Base-by-base conservation (phyloP, 805 yeast genomes). In the Henningerozyma blattae region DNA sequence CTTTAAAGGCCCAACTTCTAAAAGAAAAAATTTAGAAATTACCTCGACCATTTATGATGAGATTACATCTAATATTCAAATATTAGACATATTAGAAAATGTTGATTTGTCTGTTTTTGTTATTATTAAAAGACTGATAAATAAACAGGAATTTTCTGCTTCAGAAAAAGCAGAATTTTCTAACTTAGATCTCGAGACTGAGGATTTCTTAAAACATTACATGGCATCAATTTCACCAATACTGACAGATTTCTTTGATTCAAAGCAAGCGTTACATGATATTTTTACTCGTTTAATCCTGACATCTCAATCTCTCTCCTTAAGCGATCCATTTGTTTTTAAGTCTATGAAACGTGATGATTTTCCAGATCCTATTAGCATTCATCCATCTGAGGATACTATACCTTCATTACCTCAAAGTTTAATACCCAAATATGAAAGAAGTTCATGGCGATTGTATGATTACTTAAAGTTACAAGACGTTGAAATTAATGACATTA, bases 291-390 rank as follows among this genome's bases (percentile, higher is more conserved):
- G 66, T 16, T 61, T 79, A 7, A 61, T 82, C 10, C 66, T 81
- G 65, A 72, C 74, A 30, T 65, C 80, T 1, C 93, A 82, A 48
- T 61, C 72, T 12, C 53, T 81, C 10, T 77, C 87, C 0, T 54
- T 80, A 7, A 70, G 67, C 3, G 91, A 81, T 48, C 84, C 89
- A 1, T 84, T 77, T 38, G 77, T 75, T 2, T 81, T 81, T 53
- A 64, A 64, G 33, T 70, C 78, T 0, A 61, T 77, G 54, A 65
- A 65, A 33, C 75, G 72, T 19, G 80, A 75, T 19, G 46, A 43
- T 2, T 35, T 27, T 29, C 34, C 57, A 27, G 58, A 59, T 20
- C 48, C 48, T 14, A 8, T 6, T 24, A 27, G 3, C 6, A 20
- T 8, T 8, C 18, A 27, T 25, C 13, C 18, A 4, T 16, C 17